Evolutionary conservation across 192 early-diverging fungal genomes (phyloP), one percentile per base, ranked within the genome.

Genomic region (Umbelopsis sp.): DNA sequence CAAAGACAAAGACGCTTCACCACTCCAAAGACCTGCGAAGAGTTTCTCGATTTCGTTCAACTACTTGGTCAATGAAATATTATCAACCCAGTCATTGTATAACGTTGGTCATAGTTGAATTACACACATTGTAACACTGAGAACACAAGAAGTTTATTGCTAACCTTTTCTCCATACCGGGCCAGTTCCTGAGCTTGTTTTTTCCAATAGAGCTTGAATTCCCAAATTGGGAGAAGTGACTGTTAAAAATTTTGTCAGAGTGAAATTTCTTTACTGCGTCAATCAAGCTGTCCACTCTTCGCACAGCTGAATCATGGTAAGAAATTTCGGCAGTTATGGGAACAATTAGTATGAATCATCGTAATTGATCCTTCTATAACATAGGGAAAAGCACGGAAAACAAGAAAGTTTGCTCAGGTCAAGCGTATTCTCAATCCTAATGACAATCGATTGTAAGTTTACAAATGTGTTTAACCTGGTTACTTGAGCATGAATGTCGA

Each of bases 381-480:
- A 22, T 70, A 89, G 94, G 93, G 91, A 50, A 98, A 97, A 81
- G 93, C 93, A 20, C 96, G 90, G 69, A 91, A 87, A 71, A 97
- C 95, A 45, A 90, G 93, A 83, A 95, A 96, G 87, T 97, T 98
- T 81, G 97, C 91, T 35, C 84, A 90, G 61, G 94, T 96, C 49
- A 98, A 98, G 84, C 91, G 95, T 23, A 93, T 95, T 77, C 86
- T 98, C 71, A 91, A 89, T 66, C 91, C 93, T 30, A 95, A 94
- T 37, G 97, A 98, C 80, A 83, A 91, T 45, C 88, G 97, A 49
- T 83, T 98, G 84, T 94, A 88, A 84, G 85, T 82, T 46, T 71
- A 79, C 79, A 35, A 41, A 41, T 41, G 5, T 41, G 37, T 41
- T 41, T 6, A 10, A 10, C 10, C 10, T 1, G 7, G 44, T 48